Evolutionary conservation across 768 basidiomycete genomes (phyloP), one percentile per base, ranked within the genome.

Genomic region (Psilocybe cyanescens): DNA sequence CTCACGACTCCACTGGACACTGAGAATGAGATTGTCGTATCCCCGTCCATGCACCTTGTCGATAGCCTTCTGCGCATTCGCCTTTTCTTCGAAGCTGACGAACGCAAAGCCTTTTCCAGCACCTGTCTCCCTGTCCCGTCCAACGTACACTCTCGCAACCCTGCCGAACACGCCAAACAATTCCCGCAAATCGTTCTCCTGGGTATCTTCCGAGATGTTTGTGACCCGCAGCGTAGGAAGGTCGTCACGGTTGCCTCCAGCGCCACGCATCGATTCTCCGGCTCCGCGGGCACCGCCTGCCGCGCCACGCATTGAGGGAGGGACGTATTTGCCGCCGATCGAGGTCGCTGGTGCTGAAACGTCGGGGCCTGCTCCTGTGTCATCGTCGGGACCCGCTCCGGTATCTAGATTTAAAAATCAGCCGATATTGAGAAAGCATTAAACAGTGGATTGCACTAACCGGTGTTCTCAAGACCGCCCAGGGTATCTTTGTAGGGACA

Each of bases 401-500:
- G 70, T 65, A 57, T 77, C 76, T 75, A 55, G 24, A 29, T 45
- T 30, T 16, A 45, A 19, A 29, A 14, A 60, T 28, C 48, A 57
- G 14, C 45, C 28, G 39, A 7, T 47, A 31, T 30, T 11, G 4
- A 17, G n/a, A 16, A n/a, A 39, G 33, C 33, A 7, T 35, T 35
- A 11, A 52, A 17, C 28, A 51, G 12, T 39, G 24, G 16, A 39
- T 11, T 12, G 8, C 31, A 73, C 79, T 56, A 68, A 83, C 88
- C 88, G 4, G 78, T 76, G 11, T 80, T 81, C 55, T 88, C 92
- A 51, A 95, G 79, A 3, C 86, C 91, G 8, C 88, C 89, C 12
- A 99, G 84, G 8, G 92, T 91, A 69, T 98, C 95, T 78, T 95
- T 97, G 84, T 95, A 96, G 5, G 97, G 97, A 83, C 97, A 99